phyloP scores from a whole-genome alignment of 441 rosid genomes.

The Breynia disticha region DNA sequence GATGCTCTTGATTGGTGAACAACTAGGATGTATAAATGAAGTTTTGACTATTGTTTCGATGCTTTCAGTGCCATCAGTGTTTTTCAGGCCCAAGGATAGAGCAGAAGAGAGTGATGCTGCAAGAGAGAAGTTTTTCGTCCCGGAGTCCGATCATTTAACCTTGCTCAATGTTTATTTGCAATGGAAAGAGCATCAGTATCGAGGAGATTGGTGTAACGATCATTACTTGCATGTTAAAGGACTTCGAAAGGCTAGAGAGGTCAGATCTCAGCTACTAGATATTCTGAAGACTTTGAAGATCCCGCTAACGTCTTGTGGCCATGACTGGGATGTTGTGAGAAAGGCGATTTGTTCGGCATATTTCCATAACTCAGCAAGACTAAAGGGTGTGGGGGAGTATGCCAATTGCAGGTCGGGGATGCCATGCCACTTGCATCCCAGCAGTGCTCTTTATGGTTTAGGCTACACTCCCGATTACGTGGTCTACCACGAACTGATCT shows the following conservation, averaged over 20 bases:
- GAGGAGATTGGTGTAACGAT: slow-evolving; percentile 93
- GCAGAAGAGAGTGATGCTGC: slow-evolving; percentile 97
- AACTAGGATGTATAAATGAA: slow-evolving; percentile 68
- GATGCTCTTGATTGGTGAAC: slow-evolving; percentile 96
- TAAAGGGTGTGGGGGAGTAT: slow-evolving; percentile 91
- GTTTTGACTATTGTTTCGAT: slow-evolving; percentile 93
- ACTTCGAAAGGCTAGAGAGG: slow-evolving; percentile 78
- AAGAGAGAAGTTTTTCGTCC: slow-evolving; percentile 87
- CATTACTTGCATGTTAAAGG: slow-evolving; percentile 89
- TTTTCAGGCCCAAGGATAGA: slow-evolving; percentile 91
- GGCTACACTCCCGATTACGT: slow-evolving; percentile 84
- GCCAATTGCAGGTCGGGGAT: slow-evolving; percentile 76
- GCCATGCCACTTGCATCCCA: slow-evolving; percentile 96
- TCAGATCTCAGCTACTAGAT: slow-evolving; percentile 89
- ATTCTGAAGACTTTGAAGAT: slow-evolving; percentile 80
- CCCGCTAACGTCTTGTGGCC: slow-evolving; percentile 67
- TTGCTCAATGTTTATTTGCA: slow-evolving; percentile 77
- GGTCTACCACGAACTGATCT: slow-evolving; percentile 84
- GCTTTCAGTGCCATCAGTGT: slow-evolving; percentile 99
- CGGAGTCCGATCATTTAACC: slow-evolving; percentile 89
- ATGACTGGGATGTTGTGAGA: slow-evolving; percentile 69
- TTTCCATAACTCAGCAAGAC: slow-evolving; percentile 82
- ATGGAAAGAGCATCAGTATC: slow-evolving; percentile 89
- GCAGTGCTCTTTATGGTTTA: slow-evolving; percentile 83
- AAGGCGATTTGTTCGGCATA: slow-evolving; percentile 92